Base-by-base conservation (phyloP, 352 stramenopile species). In the Globisporangium takayamanum region DNA sequence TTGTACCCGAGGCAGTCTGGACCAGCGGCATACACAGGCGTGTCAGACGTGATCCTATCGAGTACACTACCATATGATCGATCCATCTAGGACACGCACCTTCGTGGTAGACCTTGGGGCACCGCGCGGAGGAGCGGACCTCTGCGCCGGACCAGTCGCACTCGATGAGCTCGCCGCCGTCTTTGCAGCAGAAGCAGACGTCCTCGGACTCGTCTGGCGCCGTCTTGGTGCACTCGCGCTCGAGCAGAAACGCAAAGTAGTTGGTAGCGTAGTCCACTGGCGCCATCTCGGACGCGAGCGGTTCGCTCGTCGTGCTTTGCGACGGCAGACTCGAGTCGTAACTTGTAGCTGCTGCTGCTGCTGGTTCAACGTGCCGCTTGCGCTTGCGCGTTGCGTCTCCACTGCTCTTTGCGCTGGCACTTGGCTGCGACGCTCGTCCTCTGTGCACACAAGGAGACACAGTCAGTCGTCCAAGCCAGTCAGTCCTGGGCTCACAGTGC, bases 141-240 rank as follows among this genome's bases (percentile, higher is more conserved):
- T 69, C 74, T n/a, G 70, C 61, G 3, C 71, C 68, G 26, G 71
- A 78, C 74, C 75, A 91, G 58, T 94, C 84, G 58, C 84, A 94
- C 60, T 92, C 81, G 42, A 94, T 73, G 20, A 94, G 68, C 26
- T 88, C 69, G 15, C 84, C 84, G 28, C 84, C 84, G 59, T 94
- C 84, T 62, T 89, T 90, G 59, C 84, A 94, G 68, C 80, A 91
- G 53, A 92, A 89, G 50, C 84, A 94, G 47, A 86, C 78, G 46
- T 94, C 84, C 59, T 94, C 84, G 14, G 84, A 91, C 42, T 88
- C 78, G 12, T 64, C 55, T 18, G 57, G 56, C 18, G 60, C 50
- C 0, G 25, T 22, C 3, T 53, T 36, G 16, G 57, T 50, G 25
- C 68, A 53, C 55, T 91, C 80, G 28, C 80, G 78, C 26, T 62